A percentile compares a stretch with the other conserved stretches of the same genome.
Conservation (phyloP, 1,139 yeast genomes). For the Suhomyces bribrorum region DNA sequence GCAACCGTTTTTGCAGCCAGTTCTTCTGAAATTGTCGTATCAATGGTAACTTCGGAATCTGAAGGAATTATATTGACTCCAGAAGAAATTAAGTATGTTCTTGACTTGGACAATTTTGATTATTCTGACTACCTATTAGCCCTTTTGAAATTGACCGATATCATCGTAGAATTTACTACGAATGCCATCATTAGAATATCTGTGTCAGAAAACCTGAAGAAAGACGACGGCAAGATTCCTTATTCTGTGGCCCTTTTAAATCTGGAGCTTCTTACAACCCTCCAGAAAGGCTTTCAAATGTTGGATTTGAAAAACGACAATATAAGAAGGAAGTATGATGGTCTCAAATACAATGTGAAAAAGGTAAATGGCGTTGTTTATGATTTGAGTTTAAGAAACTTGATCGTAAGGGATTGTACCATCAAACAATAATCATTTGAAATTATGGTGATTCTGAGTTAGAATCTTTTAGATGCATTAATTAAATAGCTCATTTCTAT, state of each 20-base stretch:
- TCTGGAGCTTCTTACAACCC: constrained; percentile 26
- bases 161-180: constrained; percentile 33
- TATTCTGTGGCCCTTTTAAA: constrained; percentile 27
- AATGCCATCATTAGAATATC: constrained; percentile 28
- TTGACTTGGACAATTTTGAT: constrained; percentile 19
- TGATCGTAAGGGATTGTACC: constrained; percentile 10
- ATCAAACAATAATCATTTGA: too few relatives aligned
- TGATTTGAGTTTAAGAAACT: constrained; percentile 21
- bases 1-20: background rate
- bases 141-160: constrained; percentile 26
- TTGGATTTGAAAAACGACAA: constrained; percentile 35
- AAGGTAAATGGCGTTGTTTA: constrained; percentile 30
- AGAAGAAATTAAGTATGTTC: constrained; percentile 15
- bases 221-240: constrained; percentile 14
- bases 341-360: constrained; percentile 32
- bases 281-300: constrained; percentile 31
- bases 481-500: too few relatives aligned
- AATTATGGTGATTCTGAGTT: too few relatives aligned
- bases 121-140: constrained; percentile 27
- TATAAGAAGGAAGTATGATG: constrained; percentile 32
- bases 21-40: constrained; percentile 1
- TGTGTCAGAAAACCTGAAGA: constrained; percentile 10
- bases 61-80: constrained; percentile 26
- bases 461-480: background rate
- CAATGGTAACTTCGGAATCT: constrained; percentile 5